Conservation (phyloP, 257 asterid genomes). For the Forsythia viridissima region DNA sequence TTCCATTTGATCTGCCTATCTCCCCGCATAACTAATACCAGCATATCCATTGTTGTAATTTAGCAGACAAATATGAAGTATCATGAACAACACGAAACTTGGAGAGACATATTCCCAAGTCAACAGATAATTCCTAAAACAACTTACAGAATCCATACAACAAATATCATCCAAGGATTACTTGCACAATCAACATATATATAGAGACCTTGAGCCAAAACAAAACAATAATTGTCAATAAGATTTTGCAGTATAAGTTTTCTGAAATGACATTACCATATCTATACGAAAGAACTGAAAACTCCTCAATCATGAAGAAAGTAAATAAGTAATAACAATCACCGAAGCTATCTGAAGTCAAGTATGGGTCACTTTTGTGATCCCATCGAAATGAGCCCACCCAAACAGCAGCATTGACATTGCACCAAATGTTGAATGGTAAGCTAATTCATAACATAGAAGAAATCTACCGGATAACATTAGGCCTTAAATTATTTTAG, state of each 20-base stretch:
- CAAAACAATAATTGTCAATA: too few species aligned
- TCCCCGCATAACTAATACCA: neutral
- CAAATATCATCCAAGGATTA: neutral
- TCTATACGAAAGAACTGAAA: neutral
- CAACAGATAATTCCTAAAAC: neutral
- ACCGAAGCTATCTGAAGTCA: neutral
- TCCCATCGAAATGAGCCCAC: neutral
- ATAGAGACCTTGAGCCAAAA: neutral
- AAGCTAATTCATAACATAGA: neutral
- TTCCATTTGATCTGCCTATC: neutral
- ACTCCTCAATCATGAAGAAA: neutral
- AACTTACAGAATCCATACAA: neutral
- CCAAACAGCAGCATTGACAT: neutral
- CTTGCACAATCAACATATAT: neutral
- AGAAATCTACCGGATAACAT: constrained; percentile 1
- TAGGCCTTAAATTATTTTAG: constrained; percentile 14
- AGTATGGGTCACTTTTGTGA: neutral
- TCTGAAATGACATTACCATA: neutral
- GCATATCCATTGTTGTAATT: neutral
- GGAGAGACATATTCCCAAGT: neutral
- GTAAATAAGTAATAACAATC: neutral
- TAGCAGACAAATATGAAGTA: neutral
- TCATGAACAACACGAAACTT: neutral
- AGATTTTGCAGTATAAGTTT: neutral
- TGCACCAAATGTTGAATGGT: neutral